Evolutionary conservation across 2,329 filamentous ascomycete genomes (phyloP), one percentile per base, ranked within the genome.

Genomic region (Tolypocladium tundrense): DNA sequence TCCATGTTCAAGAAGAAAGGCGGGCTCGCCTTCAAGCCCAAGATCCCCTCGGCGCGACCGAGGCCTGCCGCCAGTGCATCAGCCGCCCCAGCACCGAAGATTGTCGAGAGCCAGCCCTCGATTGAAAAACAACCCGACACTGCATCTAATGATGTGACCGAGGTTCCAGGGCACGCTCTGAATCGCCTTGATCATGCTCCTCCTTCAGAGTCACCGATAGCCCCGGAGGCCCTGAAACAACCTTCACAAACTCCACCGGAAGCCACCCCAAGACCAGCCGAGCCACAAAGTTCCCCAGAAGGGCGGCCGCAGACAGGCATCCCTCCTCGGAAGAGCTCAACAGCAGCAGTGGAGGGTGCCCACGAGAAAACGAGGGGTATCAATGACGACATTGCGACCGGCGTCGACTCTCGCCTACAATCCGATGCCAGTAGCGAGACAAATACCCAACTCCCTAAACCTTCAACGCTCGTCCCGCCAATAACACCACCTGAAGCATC

Each of bases 1-100:
- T 81, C 79, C 60, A 87, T 87, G 74, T 79, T 87, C 71, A 88
- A 88, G 74, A 88, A 89, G 73, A 77, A 79, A 64, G 79, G 77
- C 67, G 78, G 79, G 64, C 74, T 79, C 59, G 78, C 78, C 74
- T 90, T 91, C 75, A 88, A 88, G 69, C 87, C 87, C 51, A 90
- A 88, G 74, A 82, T 82, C 62, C 83, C 82, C 39, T 70, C 73
- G 40, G 76, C 78, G 62, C 82, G 85, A 67, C 77, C 80, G 59
- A 75, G 78, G 58, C 68, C 70, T 60, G 75, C 77, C 62, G 73
- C 75, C 57, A 69, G 75, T 59, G 66, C 69, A 58, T 67, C 72
- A 58, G 57, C 62, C 40, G 51, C 55, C 10, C 19, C 60, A 31
- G 54, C 59, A 40, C 53, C 57, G 31, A 60, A 58, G 51, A 39